Base-by-base conservation (phyloP, 371 early-diverging fungal genomes). In the Mortierella sp. region DNA sequence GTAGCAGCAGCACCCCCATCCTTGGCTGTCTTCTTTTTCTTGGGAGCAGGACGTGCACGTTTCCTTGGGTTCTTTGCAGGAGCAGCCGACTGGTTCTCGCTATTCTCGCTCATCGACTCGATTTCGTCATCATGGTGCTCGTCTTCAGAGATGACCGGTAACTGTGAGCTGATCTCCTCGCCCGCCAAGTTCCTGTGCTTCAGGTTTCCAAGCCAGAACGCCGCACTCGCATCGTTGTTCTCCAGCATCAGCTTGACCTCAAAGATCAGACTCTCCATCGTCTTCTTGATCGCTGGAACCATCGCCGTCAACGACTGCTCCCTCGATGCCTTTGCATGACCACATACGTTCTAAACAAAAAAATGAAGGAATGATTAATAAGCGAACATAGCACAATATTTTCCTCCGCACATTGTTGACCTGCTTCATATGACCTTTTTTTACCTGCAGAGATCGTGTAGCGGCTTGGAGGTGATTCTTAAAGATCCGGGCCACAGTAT, bases 151-250 rank as follows among this genome's bases (percentile, higher is more conserved):
- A 76, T 64, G 24, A 29, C 74, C 6, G 89, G 89, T 2, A 94
- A 89, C 87, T 96, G 94, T 16, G 96, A 94, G 22, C 93, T 90
- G 14, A 95, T 90, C 72, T 91, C 90, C 19, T 88, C 89, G 26
- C 96, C 96, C 0, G 87, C 86, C 61, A 96, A 82, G 76, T 94
- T 93, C 24, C 96, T 88, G 78, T 94, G 95, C 70, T 94, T 95
- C 6, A 84, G 72, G 10, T 75, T 74, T 85, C 93, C 93, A 55
- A 93, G 74, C 80, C 88, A 90, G 73, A 92, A 93, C 1, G 92
- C 91, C 29, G 88, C 89, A 0, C 83, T 55, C 1, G 88, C 90
- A 64, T 92, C 90, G 70, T 96, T 93, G 76, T 92, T 90, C 43
- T 90, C 91, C 69, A 96, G 81, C 85, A 96, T 75, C 66, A 90